A percentile compares a stretch with the other conserved stretches of the same genome.
Conservation (phyloP, 176 grass and related monocot genomes). For the Avena atlantica region DNA sequence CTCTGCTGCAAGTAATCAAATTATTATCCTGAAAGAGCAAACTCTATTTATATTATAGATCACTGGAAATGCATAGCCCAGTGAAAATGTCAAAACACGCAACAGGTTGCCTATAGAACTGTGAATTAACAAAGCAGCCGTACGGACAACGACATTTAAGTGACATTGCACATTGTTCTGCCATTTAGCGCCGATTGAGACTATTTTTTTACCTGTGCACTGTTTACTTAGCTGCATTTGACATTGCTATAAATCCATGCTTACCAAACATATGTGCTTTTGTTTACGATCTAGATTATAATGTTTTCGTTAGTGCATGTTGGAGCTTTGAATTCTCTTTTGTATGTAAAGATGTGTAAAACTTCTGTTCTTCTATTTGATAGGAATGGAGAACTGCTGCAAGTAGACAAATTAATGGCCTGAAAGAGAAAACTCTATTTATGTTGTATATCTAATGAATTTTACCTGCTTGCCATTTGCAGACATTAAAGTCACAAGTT, state of each 20-base stretch:
- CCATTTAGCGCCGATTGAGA: background rate
- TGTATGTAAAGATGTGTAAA: background rate
- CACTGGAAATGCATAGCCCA: background rate
- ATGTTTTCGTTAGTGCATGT: background rate
- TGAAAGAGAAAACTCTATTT: background rate
- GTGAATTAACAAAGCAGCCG: background rate
- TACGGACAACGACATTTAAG: background rate
- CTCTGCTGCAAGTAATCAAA: background rate
- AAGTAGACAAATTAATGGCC: background rate
- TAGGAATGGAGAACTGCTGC: background rate
- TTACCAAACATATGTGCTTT: background rate
- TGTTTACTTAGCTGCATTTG: conserved; percentile 9
- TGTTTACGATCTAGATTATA: background rate
- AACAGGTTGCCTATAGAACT: background rate
- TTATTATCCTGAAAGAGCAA: background rate
- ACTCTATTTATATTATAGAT: background rate
- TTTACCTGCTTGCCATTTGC: background rate
- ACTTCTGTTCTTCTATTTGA: background rate
- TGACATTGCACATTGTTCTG: background rate
- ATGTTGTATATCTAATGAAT: background rate
- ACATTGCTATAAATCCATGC: background rate
- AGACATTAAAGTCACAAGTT: background rate
- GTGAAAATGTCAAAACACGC: background rate
- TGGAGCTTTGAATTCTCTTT: background rate
- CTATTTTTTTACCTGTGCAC: background rate